Evolutionary conservation across 371 early-diverging fungal species (phyloP), one percentile per base, ranked within the genome.

Genomic region (Mortierella polycephala): DNA sequence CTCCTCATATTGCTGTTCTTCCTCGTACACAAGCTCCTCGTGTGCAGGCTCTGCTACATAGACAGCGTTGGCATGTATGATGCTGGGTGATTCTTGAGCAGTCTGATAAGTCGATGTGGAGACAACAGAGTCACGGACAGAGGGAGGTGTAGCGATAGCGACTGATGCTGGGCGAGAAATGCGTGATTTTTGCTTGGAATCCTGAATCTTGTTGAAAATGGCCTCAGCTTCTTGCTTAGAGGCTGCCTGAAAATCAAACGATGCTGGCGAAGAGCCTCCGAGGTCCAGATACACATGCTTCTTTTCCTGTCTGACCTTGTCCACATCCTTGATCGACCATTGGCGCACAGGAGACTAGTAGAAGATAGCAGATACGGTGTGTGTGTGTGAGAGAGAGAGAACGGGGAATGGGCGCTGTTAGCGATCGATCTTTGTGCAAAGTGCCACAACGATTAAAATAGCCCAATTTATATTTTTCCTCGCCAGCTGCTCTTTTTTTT

Each of bases 181-280:
- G 50, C 73, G 81, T 67, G 70, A 88, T 84, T 51, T 85, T 83
- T 57, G 86, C 83, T 61, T 84, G 75, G 51, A 90, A 23, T 87
- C 89, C 5, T 85, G 83, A 14, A 92, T 85, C 59, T 91, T 91
- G 58, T 84, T 86, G 42, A 87, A 67, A 20, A 92, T 87, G 9
- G 89, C 89, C 67, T 91, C 90, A 0, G 91, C 91, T 55, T 92
- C 91, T 7, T 87, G 86, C 67, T 89, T 91, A 5, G 89, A 87
- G 1, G 90, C 82, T 21, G 91, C 88, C 47, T 88, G 87, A 55
- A 92, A 89, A 81, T 93, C 89, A 67, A 89, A 85, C 0, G 87
- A 83, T 7, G 89, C 85, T 1, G 86, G 77, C 40, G 83, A 71
- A 23, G 83, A 53, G 42, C 89, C 91, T 39, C 84, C 83, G 45